Conservation (phyloP, 139 green algal genomes). For the Yamagishiella unicocca region DNA sequence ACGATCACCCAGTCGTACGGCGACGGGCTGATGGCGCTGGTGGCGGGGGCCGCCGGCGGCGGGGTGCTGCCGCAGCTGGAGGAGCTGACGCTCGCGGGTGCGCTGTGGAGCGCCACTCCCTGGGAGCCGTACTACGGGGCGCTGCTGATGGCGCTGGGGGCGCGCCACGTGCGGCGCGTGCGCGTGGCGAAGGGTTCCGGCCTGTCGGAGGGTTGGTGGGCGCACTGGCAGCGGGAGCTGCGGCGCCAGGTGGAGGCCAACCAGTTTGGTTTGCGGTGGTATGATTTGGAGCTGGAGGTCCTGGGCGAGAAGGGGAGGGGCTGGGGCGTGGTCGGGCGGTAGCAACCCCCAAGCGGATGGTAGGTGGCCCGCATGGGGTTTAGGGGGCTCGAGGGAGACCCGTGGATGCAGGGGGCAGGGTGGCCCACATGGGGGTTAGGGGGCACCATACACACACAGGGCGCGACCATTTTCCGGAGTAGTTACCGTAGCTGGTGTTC, state of each 20-base stretch:
- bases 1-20: constrained; percentile 2
- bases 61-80: neutral
- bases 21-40: constrained; percentile 14
- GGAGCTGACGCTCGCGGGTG: constrained; percentile 5
- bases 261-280: neutral
- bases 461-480: no score
- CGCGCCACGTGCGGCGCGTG: neutral
- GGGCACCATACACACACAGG: no score
- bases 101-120: neutral
- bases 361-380: no score
- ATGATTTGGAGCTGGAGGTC: neutral
- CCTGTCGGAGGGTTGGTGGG: neutral
- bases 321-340: no score
- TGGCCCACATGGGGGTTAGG: no score
- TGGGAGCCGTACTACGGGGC: neutral
- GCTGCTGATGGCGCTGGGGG: constrained; percentile 24
- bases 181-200: neutral
- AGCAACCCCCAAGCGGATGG: no score
- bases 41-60: neutral
- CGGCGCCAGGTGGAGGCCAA: neutral
- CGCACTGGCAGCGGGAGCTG: neutral
- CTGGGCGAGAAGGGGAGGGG: neutral
- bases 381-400: no score
- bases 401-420: no score
- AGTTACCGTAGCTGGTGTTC: no score